Percentiles rank a stretch among this genome's conserved stretches.
phyloP scores from a whole-genome alignment of 805 yeast species.

The Saturnispora hagleri region DNA sequence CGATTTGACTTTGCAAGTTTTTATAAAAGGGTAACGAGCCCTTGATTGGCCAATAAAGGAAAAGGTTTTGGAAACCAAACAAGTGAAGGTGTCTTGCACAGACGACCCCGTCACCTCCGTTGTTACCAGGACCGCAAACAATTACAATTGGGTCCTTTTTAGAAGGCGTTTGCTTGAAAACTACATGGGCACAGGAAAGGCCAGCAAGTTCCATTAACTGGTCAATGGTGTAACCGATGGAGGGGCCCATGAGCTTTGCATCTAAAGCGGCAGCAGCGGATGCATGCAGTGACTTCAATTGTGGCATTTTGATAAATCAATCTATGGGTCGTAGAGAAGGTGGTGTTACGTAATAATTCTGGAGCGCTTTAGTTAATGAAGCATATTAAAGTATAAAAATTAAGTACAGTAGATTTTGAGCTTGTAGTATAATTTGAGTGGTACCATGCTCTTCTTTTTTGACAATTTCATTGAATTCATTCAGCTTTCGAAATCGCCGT shows the following conservation, averaged over 20 bases:
- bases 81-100: slow-evolving; percentile 85
- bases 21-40: slow-evolving; percentile 46
- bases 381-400: too few relatives aligned
- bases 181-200: slow-evolving; percentile 82
- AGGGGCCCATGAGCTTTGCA: slow-evolving; percentile 69
- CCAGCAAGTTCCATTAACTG: slow-evolving; percentile 97
- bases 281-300: slow-evolving; percentile 35
- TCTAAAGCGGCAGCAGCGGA: slow-evolving; percentile 71
- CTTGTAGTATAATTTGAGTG: too few relatives aligned
- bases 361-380: too few relatives aligned
- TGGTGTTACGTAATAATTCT: too few relatives aligned
- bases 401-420: too few relatives aligned
- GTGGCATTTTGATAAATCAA: not conserved
- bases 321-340: too few relatives aligned
- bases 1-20: slow-evolving; percentile 58
- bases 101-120: slow-evolving; percentile 94
- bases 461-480: too few relatives aligned
- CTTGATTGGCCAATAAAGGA: slow-evolving; percentile 71
- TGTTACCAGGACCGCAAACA: slow-evolving; percentile 92
- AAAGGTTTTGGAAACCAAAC: slow-evolving; percentile 63
- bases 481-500: too few relatives aligned
- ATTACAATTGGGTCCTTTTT: slow-evolving; percentile 40
- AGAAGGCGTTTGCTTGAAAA: slow-evolving; percentile 49
- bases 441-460: too few relatives aligned
- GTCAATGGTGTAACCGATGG: slow-evolving; percentile 66